Conservation (phyloP, 306 rosid species). For the Bauhinia variegata region DNA sequence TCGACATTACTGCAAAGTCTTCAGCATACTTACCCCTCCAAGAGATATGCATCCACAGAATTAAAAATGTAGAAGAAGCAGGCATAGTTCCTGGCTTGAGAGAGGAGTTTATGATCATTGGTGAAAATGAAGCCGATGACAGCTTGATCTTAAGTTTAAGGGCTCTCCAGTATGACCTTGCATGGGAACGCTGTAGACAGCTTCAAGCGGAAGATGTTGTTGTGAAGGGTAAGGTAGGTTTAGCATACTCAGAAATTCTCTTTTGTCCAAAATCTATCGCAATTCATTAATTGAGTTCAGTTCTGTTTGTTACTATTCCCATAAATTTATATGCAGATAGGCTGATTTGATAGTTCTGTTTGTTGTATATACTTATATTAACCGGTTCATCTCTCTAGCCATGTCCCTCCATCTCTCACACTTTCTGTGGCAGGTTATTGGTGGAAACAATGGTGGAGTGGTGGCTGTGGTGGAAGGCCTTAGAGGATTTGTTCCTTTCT, state of each 20-base stretch:
- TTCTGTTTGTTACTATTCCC: background rate
- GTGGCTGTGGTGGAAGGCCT: constrained; percentile 95
- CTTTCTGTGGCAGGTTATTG: constrained; percentile 64
- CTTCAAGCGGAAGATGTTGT: constrained; percentile 96
- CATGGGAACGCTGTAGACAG: constrained; percentile 96
- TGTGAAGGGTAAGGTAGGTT: constrained; percentile 95
- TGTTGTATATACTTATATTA: background rate
- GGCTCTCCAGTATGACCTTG: constrained; percentile 74
- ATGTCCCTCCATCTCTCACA: background rate
- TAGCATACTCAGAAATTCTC: constrained; percentile 24
- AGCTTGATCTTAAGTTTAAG: constrained; percentile 79
- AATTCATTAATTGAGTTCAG: constrained; percentile 18
- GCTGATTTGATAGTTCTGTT: background rate
- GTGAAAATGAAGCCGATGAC: constrained; percentile 80
- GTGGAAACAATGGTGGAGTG: constrained; percentile 91
- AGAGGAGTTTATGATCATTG: constrained; percentile 84
- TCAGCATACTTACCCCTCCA: constrained; percentile 80
- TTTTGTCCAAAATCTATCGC: constrained; percentile 12
- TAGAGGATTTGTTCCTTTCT: constrained; percentile 95
- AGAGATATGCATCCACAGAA: constrained; percentile 71
- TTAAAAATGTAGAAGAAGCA: constrained; percentile 76
- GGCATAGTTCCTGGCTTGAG: constrained; percentile 76
- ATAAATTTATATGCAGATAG: background rate
- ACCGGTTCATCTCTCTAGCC: background rate
- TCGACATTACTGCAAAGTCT: constrained; percentile 86